Evolutionary conservation across 2,329 filamentous ascomycete species (phyloP).

Genomic region (Aureobasidium sp.): DNA sequence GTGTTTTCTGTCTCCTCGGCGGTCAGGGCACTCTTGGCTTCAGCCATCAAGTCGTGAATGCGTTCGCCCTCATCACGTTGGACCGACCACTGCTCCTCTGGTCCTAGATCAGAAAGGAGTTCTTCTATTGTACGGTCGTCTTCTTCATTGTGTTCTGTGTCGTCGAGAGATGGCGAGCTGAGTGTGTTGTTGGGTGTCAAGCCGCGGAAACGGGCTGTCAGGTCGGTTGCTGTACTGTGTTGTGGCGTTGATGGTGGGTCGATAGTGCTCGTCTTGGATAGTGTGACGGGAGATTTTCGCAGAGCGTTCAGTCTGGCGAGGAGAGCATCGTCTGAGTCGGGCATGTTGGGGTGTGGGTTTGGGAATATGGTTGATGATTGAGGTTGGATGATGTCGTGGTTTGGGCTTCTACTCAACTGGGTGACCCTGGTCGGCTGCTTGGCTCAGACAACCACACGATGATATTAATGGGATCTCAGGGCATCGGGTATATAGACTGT

Average conservation of each 20-base stretch:
- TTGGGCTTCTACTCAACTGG: background rate
- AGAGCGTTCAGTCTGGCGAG: constrained; percentile 55
- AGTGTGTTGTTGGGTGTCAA: constrained; percentile 21
- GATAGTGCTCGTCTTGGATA: constrained; percentile 27
- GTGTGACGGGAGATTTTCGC: constrained; percentile 46
- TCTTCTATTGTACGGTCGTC: constrained; percentile 55
- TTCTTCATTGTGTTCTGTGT: constrained; percentile 37
- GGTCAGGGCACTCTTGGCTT: constrained; percentile 45
- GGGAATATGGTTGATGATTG: background rate
- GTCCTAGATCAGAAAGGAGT: constrained; percentile 46
- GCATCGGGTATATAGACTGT: too few species aligned
- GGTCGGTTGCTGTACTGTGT: constrained; percentile 32
- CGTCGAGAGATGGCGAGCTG: constrained; percentile 26
- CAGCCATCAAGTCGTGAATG: constrained; percentile 44
- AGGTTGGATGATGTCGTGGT: constrained; percentile 7
- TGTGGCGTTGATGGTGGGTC: constrained; percentile 26
- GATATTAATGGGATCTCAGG: too few species aligned
- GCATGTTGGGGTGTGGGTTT: constrained; percentile 14
- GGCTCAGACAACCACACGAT: too few species aligned
- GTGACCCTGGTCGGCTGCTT: background rate
- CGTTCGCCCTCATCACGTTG: constrained; percentile 44
- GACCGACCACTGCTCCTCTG: constrained; percentile 45
- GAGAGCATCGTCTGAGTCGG: constrained; percentile 42
- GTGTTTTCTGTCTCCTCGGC: constrained; percentile 27
- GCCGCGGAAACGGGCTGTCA: constrained; percentile 38